Evolutionary conservation across 2,329 filamentous ascomycete species (phyloP), one percentile per base, ranked within the genome.

Genomic region (Trichothecium sympodiale): DNA sequence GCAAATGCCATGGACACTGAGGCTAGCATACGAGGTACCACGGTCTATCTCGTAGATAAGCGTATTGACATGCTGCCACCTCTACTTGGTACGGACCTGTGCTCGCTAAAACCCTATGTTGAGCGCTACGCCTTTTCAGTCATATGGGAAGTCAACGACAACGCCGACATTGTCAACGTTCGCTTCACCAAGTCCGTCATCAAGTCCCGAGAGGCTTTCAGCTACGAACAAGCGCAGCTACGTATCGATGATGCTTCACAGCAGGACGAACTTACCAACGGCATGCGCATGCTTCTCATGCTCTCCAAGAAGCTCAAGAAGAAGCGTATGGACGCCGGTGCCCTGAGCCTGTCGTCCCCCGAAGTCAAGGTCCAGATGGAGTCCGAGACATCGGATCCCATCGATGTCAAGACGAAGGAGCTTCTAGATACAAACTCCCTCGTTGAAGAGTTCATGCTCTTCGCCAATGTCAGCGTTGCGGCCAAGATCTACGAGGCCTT

Each of bases 31-130:
- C 81, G 91, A 49, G 91, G 91, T 42, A 96, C 91, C 4, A 96
- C 89, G 0, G 91, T 98, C 18, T 98, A 98, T 55, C 69, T 98
- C 13, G 91, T 98, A 3, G 91, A 98, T 60, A 98, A 98, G 69
- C 87, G 91, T 49, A 98, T 98, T 50, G 93, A 98, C 65, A 98
- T 98, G 93, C 71, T 98, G 57, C 93, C 93, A 1, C 88, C 87
- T 71, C 78, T 98, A 23, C 78, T 98, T 10, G 91, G 91, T 39
- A 98, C 91, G 1, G 88, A 98, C 51, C 69, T 98, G 2, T 98
- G 91, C 62, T 98, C 91, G 1, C 67, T 98, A 15, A 96, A 96
- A 58, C 91, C 91, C 1, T 91, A 95, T 49, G 87, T 98, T n/a
- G 91, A 98, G 62, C 83, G 84, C 8, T 91, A 79, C 52, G 84